Base-by-base conservation (phyloP, 2,329 filamentous ascomycete species). In the Penicillium sp. region DNA sequence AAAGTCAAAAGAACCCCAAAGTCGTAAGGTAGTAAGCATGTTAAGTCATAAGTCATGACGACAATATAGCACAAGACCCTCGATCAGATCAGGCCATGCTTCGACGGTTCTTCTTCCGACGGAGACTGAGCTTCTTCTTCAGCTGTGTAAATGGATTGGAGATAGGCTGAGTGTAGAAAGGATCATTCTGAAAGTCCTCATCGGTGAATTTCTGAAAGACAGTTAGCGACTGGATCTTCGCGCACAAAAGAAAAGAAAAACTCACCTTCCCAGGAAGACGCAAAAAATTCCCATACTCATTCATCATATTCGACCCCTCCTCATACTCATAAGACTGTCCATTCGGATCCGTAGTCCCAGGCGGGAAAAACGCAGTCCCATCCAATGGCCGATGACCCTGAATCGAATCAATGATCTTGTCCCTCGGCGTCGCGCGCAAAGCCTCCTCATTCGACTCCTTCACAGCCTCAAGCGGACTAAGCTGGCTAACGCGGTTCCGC, bases 301-400 rank as follows among this genome's bases (percentile, higher is more conserved):
- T 90, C 88, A 93, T 92, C 71, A 96, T 80, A 68, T 96, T 91
- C 2, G 88, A 83, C n/a, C 92, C 92, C 68, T 97, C 92, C 67
- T 91, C 81, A 67, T 97, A 97, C 27, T 87, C 64, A 80, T 96
- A 90, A 11, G 83, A 78, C 52, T 86, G 82, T 3, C 93, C 93
- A 54, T 84, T 81, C 19, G 83, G 76, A 70, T 96, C 92, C 1
- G 76, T 75, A 65, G 82, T 76, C 22, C 93, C 92, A 0, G 89
- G 86, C 1, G 93, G 90, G n/a, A 95, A 84, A 19, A 79, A 79
- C 1, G 92, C 90, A 0, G 87, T 88, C 3, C 92, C 93, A 68
- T 96, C 90, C 0, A 97, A 79, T 0, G 93, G 93, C 14, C 90
- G 84, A 68, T 95, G 90, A 62, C 81, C 85, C 31, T 81, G 74